Percentiles rank a stretch among this genome's conserved stretches.
Evolutionary conservation across 805 yeast genomes (phyloP).

Genomic region (Hanseniaspora nectarophila): DNA sequence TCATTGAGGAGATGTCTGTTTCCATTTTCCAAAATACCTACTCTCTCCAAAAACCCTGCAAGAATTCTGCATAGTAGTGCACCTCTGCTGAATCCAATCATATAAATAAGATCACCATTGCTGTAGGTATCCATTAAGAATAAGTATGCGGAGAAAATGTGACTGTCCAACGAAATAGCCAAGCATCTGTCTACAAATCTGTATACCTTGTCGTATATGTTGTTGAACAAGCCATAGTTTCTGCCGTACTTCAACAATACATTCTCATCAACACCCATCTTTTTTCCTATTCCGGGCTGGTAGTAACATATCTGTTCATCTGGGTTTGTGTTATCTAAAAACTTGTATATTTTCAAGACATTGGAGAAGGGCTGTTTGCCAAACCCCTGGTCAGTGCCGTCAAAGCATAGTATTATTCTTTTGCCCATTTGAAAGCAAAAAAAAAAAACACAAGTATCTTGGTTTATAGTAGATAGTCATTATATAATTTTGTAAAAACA

Average conservation of each 20-base stretch:
- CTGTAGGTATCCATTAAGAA: slow-evolving; percentile 40
- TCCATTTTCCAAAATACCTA: slow-evolving; percentile 48
- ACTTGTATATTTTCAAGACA: slow-evolving; percentile 40
- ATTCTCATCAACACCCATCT: slow-evolving; percentile 32
- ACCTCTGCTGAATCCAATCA: slow-evolving; percentile 56
- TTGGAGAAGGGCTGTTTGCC: slow-evolving; percentile 46
- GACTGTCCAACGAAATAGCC: slow-evolving; percentile 45
- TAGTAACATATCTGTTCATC: slow-evolving; percentile 44
- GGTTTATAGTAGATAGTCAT: too few relatives aligned
- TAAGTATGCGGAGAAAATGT: slow-evolving; percentile 46
- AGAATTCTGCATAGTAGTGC: slow-evolving; percentile 54
- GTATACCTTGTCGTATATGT: slow-evolving; percentile 18
- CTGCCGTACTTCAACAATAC: slow-evolving; percentile 16
- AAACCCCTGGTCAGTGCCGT: slow-evolving; percentile 51
- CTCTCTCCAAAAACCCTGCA: slow-evolving; percentile 52
- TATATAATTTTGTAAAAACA: too few relatives aligned
- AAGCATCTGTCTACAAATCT: slow-evolving; percentile 33
- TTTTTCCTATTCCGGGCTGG: slow-evolving; percentile 57
- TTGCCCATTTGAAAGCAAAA: slow-evolving; percentile 20
- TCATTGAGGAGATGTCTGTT: slow-evolving; percentile 43
- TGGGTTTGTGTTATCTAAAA: slow-evolving; percentile 37
- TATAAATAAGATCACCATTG: slow-evolving; percentile 39
- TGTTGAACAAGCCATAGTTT: slow-evolving; percentile 16
- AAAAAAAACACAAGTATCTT: too few relatives aligned
- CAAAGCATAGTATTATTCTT: slow-evolving; percentile 46